These are phyloP conservation scores for Podaxis sp. DNA, from an alignment of 768 basidiomycete genomes.

Conservation along the genomic window DNA sequence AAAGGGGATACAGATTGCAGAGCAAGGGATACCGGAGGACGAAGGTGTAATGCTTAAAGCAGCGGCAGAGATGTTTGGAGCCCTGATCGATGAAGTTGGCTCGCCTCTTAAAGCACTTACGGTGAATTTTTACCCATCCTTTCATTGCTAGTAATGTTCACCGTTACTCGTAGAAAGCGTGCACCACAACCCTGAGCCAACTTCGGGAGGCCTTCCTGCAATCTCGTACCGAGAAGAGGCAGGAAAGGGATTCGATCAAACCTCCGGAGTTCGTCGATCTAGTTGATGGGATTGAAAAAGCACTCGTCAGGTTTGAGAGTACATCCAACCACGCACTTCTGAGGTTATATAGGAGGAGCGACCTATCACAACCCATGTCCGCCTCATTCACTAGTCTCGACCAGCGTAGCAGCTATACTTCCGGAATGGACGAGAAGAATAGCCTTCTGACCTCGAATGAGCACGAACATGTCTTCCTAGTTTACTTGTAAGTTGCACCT, in stretches of 20 bases:
- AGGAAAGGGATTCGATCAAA: conserved; percentile 35
- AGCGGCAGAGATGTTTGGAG: conserved; percentile 75
- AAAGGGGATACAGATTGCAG: conserved; percentile 11
- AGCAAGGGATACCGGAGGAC: conserved; percentile 23
- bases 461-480: conserved; percentile 84
- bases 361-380: conserved; percentile 26
- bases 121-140: conserved; percentile 38
- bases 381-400: conserved; percentile 23
- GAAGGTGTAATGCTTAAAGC: conserved; percentile 51
- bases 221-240: conserved; percentile 31
- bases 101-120: conserved; percentile 75
- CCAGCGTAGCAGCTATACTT: conserved; percentile 2
- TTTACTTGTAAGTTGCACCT: conserved; percentile 75
- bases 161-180: conserved; percentile 47
- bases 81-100: conserved; percentile 76
- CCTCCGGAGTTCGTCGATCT: conserved; percentile 66
- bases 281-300: conserved; percentile 64
- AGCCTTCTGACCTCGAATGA: conserved; percentile 44
- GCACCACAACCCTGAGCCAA: conserved; percentile 57
- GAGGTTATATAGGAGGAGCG: conserved; percentile 64
- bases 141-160: not conserved
- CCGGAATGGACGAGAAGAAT: conserved; percentile 29
- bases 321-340: conserved; percentile 84
- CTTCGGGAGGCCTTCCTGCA: conserved; percentile 66
- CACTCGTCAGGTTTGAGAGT: conserved; percentile 72